Base-by-base conservation (phyloP, 1,284 basidiomycete genomes). In the Sphagnurus paluster region DNA sequence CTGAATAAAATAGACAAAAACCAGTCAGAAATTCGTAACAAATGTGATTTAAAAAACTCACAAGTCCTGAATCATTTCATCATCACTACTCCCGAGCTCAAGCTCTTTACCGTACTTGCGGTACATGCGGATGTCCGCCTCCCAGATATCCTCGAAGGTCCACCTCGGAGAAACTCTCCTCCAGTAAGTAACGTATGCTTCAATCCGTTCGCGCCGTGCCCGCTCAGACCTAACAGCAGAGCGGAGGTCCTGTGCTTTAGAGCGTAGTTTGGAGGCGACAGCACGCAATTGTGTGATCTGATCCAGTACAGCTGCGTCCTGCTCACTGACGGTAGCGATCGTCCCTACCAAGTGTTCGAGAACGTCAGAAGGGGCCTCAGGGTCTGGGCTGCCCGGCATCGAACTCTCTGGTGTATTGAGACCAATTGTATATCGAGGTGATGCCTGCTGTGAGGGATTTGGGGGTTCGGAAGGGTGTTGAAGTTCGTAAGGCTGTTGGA, bases 111-210 rank as follows among this genome's bases (percentile, higher is more conserved):
- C 23, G 29, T 35, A 30, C 37, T 42, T 17, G 6, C 34, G 41
- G 13, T 38, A 38, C 7, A 55, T 33, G 9, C 44, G 46, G 24
- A 58, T 48, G 26, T 44, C 5, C 2, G 53, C 57, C 2, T 46
- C 42, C 55, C 57, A 60, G 2, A 59, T 44, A 17, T 59, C 58
- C n/a, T 50, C 32, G 14, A 52, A 50, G 2, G 43, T 45, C 58
- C 57, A 60, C 2, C 33, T 21, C 9, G 42, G 42, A 11, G n/a
- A 9, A 2, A 39, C 39, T 26, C 39, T 33, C 7, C 29, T 39
- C 57, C 55, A 58, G 38, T 57, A 39, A 9, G 40, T 14, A 11
- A 51, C 17, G 29, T 49, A 57, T 4, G 35, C 38, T 26, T 56
- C 47, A 17, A 58, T 36, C 19, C 59, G 55, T 19, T 46, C 29